Percentiles rank a stretch among this genome's conserved stretches.
phyloP scores from a whole-genome alignment of 1,284 basidiomycete species.

The Phellopilus nigrolimitatus region DNA sequence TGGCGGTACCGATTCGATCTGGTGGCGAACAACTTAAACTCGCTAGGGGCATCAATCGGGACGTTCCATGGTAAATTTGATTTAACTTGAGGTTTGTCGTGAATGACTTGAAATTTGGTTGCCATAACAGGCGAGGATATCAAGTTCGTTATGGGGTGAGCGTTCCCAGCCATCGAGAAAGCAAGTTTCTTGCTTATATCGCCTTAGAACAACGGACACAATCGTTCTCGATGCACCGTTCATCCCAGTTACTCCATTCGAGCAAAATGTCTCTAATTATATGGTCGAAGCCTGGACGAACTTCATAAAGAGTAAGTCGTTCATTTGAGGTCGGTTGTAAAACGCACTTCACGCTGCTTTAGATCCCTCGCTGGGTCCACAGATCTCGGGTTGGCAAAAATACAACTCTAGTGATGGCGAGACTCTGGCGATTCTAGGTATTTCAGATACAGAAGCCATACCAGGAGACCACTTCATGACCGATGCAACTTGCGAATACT shows the following conservation, averaged over 20 bases:
- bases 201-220: conserved; percentile 20
- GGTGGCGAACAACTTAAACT: conserved; percentile 39
- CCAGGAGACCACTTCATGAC: conserved; percentile 25
- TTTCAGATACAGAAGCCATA: conserved; percentile 24
- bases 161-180: not conserved
- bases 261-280: conserved; percentile 35
- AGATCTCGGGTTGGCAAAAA: conserved; percentile 26
- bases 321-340: not conserved
- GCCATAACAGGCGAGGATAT: conserved; percentile 30
- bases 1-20: conserved; percentile 42
- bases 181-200: not conserved
- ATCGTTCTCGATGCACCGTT: conserved; percentile 26
- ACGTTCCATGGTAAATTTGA: conserved; percentile 35
- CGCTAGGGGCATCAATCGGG: conserved; percentile 36
- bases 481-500: conserved; percentile 27
- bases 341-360: not conserved
- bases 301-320: conserved; percentile 38
- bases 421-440: conserved; percentile 27
- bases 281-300: conserved; percentile 44
- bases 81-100: not conserved
- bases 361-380: conserved; percentile 29
- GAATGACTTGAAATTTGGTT: not conserved
- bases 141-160: conserved; percentile 39
- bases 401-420: conserved; percentile 26
- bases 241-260: conserved; percentile 34